Evolutionary conservation across 2,329 filamentous ascomycete genomes (phyloP), one percentile per base, ranked within the genome.

Genomic region (Sodiomyces alkalinus): DNA sequence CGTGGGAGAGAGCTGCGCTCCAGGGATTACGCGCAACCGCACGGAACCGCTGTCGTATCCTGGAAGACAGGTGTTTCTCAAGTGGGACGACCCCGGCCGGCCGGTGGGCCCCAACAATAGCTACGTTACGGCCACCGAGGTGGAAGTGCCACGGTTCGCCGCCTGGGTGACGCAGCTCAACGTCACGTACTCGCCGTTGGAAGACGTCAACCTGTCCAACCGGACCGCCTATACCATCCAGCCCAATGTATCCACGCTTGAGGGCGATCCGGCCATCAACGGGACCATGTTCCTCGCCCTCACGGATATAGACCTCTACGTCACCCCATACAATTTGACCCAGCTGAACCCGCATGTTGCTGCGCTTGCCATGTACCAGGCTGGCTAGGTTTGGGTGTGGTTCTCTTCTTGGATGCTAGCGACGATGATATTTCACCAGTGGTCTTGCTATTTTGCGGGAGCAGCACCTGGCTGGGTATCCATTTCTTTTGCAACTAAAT

Each of bases 81-180:
- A 62, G 23, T 92, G 81, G 81, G 80, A 90, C 16, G 52, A 47
- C 0, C 76, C 80, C 0, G 80, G 80, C 0, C 52, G 67, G 39
- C 41, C 64, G 0, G 64, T 87, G 3, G 82, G 82, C 0, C 82
- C 82, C 1, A 87, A 92, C 51, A 83, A 82, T 55, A 80, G 71
- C 44, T 92, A 92, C 47, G 55, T 83, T 27, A 87, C 82, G 0
- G 49, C 51, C 3, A 69, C 63, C 1, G 58, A 60, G 0, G 78
- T 75, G 0, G 62, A 61, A 2, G 41, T 48, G 4, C 76, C 82
- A 1, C 52, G 56, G 32, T 92, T 66, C 39, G 80, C 81, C 1
- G 68, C 72, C 0, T 92, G 81, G 80, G 76, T 80, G 2, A 66
- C 64, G 1, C 82, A 90, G 57, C 58, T 90, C 12, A 83, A 80